phyloP scores from a whole-genome alignment of 805 yeast genomes.

The Grigorovia humatica region DNA sequence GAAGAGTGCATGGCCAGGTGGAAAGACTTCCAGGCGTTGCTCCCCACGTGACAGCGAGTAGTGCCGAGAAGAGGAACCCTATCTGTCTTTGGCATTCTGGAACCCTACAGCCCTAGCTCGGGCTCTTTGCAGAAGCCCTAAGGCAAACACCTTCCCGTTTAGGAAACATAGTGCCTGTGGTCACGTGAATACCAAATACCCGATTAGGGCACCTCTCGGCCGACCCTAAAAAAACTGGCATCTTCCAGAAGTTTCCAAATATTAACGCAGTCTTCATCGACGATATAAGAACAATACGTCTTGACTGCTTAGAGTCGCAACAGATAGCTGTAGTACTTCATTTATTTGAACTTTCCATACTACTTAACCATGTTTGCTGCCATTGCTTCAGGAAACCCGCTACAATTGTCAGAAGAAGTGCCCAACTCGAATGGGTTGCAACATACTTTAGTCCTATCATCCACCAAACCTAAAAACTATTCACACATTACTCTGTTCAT shows the following conservation, averaged over 20 bases:
- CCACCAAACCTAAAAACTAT: slow-evolving; percentile 28
- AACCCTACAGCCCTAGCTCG: no score
- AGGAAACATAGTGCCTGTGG: no score
- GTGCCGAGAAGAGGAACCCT: no score
- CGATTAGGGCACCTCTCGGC: no score
- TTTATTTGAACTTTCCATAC: not conserved
- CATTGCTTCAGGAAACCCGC: slow-evolving; percentile 31
- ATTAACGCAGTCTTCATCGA: not conserved
- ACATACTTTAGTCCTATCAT: slow-evolving; percentile 27
- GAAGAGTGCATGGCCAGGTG: slow-evolving; percentile 28
- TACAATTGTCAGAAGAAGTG: slow-evolving; percentile 28
- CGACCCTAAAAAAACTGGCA: no score
- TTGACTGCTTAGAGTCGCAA: no score
- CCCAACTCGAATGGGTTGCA: slow-evolving; percentile 31
- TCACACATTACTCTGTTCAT: slow-evolving; percentile 78
- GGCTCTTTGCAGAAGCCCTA: no score
- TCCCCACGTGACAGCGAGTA: not conserved
- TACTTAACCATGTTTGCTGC: slow-evolving; percentile 29
- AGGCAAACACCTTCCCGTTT: no score
- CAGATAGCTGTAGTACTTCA: no score
- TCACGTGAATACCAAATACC: no score
- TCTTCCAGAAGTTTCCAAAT: not conserved
- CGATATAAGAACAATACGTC: not conserved
- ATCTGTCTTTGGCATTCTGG: no score
- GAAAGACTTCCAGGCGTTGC: slow-evolving; percentile 10